These are phyloP conservation scores for Paramecium bursaria DNA, from an alignment of 73 alveolate species.

Conservation along the genomic window DNA sequence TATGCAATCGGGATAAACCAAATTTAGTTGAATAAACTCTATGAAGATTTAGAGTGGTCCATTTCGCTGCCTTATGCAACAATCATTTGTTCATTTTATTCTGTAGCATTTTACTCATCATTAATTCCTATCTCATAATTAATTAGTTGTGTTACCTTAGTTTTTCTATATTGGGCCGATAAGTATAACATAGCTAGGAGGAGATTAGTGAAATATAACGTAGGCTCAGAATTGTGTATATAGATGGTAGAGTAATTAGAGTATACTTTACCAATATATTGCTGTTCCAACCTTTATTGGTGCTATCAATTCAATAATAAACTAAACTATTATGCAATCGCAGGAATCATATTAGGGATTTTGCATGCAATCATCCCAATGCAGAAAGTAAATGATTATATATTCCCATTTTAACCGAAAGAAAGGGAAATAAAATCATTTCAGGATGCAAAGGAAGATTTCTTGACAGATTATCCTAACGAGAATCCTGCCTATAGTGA, in stretches of 20 bases:
- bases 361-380: slow-evolving; percentile 65
- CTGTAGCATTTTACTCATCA: slow-evolving; percentile 67
- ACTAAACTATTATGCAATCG: slow-evolving; percentile 6
- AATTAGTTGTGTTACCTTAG: slow-evolving; percentile 42
- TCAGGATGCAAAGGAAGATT: slow-evolving; percentile 44
- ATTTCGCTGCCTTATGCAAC: slow-evolving; percentile 63
- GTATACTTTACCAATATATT: slow-evolving; percentile 60
- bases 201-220: slow-evolving; percentile 45
- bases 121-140: slow-evolving; percentile 54
- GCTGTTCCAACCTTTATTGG: slow-evolving; percentile 34
- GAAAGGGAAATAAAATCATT: slow-evolving; percentile 22
- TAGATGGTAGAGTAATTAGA: slow-evolving; percentile 68
- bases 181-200: slow-evolving; percentile 56
- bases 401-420: slow-evolving; percentile 25
- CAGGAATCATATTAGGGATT: slow-evolving; percentile 40
- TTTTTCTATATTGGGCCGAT: slow-evolving; percentile 62
- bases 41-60: slow-evolving; percentile 41
- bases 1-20: slow-evolving; percentile 21
- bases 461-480: slow-evolving; percentile 62
- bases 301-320: slow-evolving; percentile 29
- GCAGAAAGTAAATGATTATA: slow-evolving; percentile 50
- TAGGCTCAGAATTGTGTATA: slow-evolving; percentile 63
- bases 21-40: slow-evolving; percentile 15
- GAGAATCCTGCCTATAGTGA: slow-evolving; percentile 68
- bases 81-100: slow-evolving; percentile 39